Conservation (phyloP, 2,329 filamentous ascomycete genomes). For the Fusarium falciforme region DNA sequence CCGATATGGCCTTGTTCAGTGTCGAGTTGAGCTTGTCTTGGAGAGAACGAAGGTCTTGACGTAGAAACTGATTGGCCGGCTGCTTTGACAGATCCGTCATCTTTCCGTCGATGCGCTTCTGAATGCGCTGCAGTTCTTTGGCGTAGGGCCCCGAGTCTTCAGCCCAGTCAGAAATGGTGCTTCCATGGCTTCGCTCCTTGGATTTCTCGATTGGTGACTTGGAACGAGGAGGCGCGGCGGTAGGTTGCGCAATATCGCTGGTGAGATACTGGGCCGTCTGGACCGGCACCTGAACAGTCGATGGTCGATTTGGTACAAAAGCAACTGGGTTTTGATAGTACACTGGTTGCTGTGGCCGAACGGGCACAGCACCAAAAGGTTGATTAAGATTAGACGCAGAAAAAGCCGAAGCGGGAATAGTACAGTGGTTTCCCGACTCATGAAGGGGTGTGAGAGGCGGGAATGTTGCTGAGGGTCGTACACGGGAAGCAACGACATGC, state of each 20-base stretch:
- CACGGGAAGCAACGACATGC: conserved; percentile 24
- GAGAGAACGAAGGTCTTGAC: conserved; percentile 39
- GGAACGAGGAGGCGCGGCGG: not conserved
- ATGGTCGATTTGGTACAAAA: conserved; percentile 20
- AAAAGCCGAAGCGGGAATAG: conserved; percentile 22
- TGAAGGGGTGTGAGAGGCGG: conserved; percentile 29
- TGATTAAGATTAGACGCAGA: conserved; percentile 24
- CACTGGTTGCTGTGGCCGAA: conserved; percentile 33
- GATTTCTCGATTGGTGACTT: not conserved
- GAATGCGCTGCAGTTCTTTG: conserved; percentile 42
- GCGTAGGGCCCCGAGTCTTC: conserved; percentile 20
- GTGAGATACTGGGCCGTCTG: conserved; percentile 23
- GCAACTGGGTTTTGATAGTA: conserved; percentile 37
- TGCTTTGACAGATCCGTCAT: conserved; percentile 39
- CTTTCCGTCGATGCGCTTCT: conserved; percentile 43
- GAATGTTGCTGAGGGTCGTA: conserved; percentile 36
- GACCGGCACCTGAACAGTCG: conserved; percentile 13
- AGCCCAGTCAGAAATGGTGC: not conserved
- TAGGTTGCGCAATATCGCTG: not conserved
- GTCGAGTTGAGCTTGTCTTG: conserved; percentile 46
- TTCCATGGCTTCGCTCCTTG: not conserved
- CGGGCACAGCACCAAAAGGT: conserved; percentile 18
- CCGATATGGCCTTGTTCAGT: conserved; percentile 42
- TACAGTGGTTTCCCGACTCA: conserved; percentile 30
- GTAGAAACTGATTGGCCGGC: conserved; percentile 38